Conservation (phyloP, 305 asterid species). For the Rubia tinctorum region DNA sequence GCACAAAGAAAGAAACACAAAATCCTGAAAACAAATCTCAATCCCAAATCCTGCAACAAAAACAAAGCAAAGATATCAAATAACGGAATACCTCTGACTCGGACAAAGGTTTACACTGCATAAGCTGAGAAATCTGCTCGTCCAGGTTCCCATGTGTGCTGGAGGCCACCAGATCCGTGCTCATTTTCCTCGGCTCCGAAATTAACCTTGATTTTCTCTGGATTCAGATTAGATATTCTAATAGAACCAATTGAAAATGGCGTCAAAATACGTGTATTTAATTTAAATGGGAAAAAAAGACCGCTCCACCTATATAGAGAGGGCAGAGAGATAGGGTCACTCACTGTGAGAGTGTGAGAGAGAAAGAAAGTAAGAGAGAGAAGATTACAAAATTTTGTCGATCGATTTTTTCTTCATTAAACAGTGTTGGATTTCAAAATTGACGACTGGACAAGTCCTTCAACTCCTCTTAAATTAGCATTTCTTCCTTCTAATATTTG, state of each 20-base stretch:
- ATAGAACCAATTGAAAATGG: slow-evolving; percentile 1
- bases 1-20: background rate
- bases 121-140: slow-evolving; percentile 91
- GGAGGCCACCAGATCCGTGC: slow-evolving; percentile 80
- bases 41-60: background rate
- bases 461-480: background rate
- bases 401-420: background rate
- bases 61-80: background rate
- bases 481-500: background rate
- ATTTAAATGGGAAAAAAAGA: slow-evolving; percentile 13
- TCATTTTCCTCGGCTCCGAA: slow-evolving; percentile 44
- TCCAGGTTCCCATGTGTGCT: slow-evolving; percentile 84
- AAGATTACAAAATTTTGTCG: background rate
- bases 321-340: background rate
- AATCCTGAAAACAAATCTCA: background rate
- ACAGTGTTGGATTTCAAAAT: background rate
- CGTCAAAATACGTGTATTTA: slow-evolving; percentile 6
- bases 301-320: slow-evolving; percentile 16
- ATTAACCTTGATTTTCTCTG: slow-evolving; percentile 24
- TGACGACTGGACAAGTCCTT: background rate
- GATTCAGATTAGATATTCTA: slow-evolving; percentile 7
- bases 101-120: slow-evolving; percentile 96
- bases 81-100: slow-evolving; percentile 66
- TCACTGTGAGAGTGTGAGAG: background rate
- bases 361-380: background rate